Base-by-base conservation (phyloP, 352 stramenopile species). In the Phytopythium cucurbitacearum region DNA sequence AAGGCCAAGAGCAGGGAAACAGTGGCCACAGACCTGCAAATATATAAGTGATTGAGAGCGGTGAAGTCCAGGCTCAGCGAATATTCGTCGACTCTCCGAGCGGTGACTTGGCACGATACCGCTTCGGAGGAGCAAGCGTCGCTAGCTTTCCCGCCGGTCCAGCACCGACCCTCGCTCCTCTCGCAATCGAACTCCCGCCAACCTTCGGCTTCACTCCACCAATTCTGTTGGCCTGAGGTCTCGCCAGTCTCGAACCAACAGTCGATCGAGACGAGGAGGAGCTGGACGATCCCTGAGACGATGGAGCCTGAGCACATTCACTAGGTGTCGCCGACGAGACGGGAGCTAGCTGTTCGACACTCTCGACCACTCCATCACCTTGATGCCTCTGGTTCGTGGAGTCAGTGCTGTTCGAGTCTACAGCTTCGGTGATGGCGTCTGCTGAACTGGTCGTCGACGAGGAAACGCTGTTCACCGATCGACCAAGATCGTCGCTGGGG, bases 51-150 rank as follows among this genome's bases (percentile, higher is more conserved):
- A 28, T 28, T 2, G 21, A 28, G 21, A 28, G 21, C 21, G 21
- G 21, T 28, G 21, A 28, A 28, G 1, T 28, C 21, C 21, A 28
- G 21, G 5, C 36, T 57, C 37, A 73, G 48, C 59, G 63, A 42
- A 67, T 62, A 45, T 64, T 66, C 0, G 57, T 61, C 35, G 55
- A 56, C 54, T 76, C 64, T 28, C 55, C 60, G 33, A 73, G 41
- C 34, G 67, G 64, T 15, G 66, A 59, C 45, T 76, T 70, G 40
- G 64, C 21, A 3, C 64, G 57, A 32, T 69, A 69, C n/a, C 58
- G 56, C 55, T 76, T 76, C 16, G 62, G 64, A 4, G 55, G 56
- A 12, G 67, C 51, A 36, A 68, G 48, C 35, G 63, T 50, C 15
- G 67, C 67, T 10, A 52, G 38, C 59, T 73, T 73, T 16, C 49